Percentiles rank a stretch among this genome's conserved stretches.
phyloP scores from a whole-genome alignment of 2,329 filamentous ascomycete species.

The Teratosphaeria viscida region DNA sequence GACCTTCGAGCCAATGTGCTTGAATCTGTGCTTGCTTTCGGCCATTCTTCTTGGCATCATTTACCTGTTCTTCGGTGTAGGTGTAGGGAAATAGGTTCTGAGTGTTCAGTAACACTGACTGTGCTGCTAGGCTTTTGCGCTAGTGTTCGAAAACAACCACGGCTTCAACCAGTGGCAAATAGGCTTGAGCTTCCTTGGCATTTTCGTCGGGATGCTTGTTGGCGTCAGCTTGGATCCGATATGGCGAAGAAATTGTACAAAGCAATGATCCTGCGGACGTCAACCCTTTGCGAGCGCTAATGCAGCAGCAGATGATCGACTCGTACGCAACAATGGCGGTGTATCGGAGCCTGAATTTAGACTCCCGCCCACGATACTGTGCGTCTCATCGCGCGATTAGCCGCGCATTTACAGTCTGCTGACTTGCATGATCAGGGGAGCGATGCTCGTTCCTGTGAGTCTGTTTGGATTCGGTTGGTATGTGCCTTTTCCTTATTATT shows the following conservation, averaged over 20 bases:
- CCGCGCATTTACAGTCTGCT: constrained; percentile 8
- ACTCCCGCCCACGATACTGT: constrained; percentile 52
- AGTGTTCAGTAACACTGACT: constrained; percentile 1
- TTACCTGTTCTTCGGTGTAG: constrained; percentile 72
- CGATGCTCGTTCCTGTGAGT: constrained; percentile 64
- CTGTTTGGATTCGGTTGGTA: constrained; percentile 51
- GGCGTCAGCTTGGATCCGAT: constrained; percentile 55
- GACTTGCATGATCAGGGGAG: constrained; percentile 40
- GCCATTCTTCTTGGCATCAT: constrained; percentile 78
- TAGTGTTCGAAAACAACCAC: constrained; percentile 66
- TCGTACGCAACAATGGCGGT: constrained; percentile 46
- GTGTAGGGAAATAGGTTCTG: background rate
- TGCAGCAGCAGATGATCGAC: constrained; percentile 31
- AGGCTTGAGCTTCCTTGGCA: constrained; percentile 67
- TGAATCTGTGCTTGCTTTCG: constrained; percentile 71
- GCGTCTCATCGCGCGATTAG: constrained; percentile 6
- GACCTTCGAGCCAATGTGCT: constrained; percentile 63
- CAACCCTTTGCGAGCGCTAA: constrained; percentile 1
- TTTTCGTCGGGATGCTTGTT: constrained; percentile 56
- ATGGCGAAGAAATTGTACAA: constrained; percentile 48
- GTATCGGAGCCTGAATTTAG: constrained; percentile 77
- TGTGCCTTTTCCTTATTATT: background rate
- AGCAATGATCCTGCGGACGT: background rate
- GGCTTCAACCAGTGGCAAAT: constrained; percentile 69
- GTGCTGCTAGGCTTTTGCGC: constrained; percentile 53